These are phyloP conservation scores for Salix arbutifolia DNA, from an alignment of 345 rosid genomes.

Conservation along the genomic window DNA sequence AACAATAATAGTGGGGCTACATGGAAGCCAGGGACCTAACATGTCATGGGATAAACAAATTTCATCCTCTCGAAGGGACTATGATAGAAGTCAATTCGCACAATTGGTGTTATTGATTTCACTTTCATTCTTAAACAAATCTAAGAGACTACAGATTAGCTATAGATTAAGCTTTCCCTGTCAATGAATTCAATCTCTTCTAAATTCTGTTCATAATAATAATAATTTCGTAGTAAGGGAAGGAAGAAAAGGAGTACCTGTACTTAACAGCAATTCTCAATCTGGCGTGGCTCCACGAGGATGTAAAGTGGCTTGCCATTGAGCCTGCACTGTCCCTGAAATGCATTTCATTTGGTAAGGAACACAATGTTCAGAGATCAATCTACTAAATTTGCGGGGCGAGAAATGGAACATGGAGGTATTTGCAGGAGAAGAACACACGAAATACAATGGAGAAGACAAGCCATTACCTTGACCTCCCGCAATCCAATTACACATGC, in stretches of 20 bases:
- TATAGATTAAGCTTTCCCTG: not conserved
- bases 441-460: not conserved
- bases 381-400: not conserved
- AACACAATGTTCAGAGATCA: not conserved
- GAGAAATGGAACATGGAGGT: not conserved
- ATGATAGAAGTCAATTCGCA: no score
- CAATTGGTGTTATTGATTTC: no score
- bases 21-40: no score
- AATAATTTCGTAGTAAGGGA: not conserved
- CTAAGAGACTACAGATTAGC: not conserved
- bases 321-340: constrained; percentile 61
- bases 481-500: constrained; percentile 80
- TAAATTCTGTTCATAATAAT: not conserved
- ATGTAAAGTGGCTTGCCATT: constrained; percentile 43
- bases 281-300: constrained; percentile 66
- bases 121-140: not conserved
- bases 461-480: constrained; percentile 51
- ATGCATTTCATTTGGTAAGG: not conserved
- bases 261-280: constrained; percentile 30
- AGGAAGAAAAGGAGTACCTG: constrained; percentile 2
- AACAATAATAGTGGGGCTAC: not conserved
- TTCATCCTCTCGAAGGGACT: no score
- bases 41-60: no score
- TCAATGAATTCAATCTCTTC: not conserved
- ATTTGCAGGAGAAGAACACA: not conserved